A percentile compares a stretch with the other conserved stretches of the same genome.
Conservation (phyloP, 139 green algal genomes). For the Chlamydomonas sp. region DNA sequence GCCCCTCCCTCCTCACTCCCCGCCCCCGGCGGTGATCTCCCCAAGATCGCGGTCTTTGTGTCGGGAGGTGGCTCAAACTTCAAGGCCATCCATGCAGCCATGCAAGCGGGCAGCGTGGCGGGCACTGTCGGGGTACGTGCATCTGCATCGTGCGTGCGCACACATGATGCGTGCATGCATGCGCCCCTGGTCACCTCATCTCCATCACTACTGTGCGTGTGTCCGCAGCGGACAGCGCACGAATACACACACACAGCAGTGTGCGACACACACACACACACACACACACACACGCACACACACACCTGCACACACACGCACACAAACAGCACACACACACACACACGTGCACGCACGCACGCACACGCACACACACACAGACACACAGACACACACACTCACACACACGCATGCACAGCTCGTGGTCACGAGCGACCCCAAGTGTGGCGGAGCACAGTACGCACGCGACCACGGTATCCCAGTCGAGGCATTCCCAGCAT, state of each 20-base stretch:
- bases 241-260: no score
- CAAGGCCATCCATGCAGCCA: constrained; percentile 69
- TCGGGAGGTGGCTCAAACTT: constrained; percentile 90
- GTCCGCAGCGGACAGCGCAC: no score
- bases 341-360: background rate
- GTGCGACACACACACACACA: no score
- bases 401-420: constrained; percentile 19
- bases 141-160: no score
- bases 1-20: no score
- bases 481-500: constrained; percentile 59
- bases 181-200: background rate
- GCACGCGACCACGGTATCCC: constrained; percentile 67
- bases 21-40: no score
- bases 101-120: constrained; percentile 14
- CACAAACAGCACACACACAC: no score
- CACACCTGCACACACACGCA: no score
- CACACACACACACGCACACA: constrained; percentile 7
- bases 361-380: background rate
- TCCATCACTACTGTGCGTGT: no score
- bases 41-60: constrained; percentile 87
- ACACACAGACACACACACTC: background rate
- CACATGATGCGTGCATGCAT: background rate
- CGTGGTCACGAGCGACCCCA: constrained; percentile 72
- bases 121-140: no score
- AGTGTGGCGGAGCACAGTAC: constrained; percentile 72